Percentiles rank a stretch among this genome's conserved stretches.
These are phyloP conservation scores for Brasenia schreberi DNA, from an alignment of 164 flowering plant genomes.

Conservation along the genomic window DNA sequence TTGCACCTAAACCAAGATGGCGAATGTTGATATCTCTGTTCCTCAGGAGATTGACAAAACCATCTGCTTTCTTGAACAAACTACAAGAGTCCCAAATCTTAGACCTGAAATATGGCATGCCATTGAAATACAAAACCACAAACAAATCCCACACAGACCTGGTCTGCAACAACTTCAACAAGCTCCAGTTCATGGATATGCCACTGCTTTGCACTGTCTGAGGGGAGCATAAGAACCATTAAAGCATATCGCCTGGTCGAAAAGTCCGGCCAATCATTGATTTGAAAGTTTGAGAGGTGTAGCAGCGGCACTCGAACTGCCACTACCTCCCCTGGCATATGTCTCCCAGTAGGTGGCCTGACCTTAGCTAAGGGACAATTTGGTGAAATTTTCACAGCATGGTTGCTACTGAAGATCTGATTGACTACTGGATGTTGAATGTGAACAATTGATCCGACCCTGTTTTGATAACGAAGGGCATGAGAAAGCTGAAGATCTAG, in stretches of 20 bases:
- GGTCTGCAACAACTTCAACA: conserved; percentile 90
- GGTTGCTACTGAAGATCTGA: conserved; percentile 54
- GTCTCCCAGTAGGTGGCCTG: conserved; percentile 46
- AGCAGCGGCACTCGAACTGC: conserved; percentile 84
- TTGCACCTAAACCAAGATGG: too few relatives aligned
- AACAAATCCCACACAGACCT: conserved; percentile 23
- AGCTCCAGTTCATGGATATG: conserved; percentile 83
- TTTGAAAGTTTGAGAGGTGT: conserved; percentile 66
- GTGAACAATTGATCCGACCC: conserved; percentile 62
- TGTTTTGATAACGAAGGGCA: conserved; percentile 55
- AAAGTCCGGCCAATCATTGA: conserved; percentile 71
- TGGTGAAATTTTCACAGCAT: conserved; percentile 61
- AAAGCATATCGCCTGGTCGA: conserved; percentile 67
- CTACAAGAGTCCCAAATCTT: too few relatives aligned
- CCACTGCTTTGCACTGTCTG: conserved; percentile 79
- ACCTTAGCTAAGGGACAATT: conserved; percentile 60
- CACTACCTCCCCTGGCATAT: conserved; percentile 69
- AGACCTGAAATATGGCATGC: too few relatives aligned
- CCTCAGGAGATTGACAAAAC: too few relatives aligned
- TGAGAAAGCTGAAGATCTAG: conserved; percentile 76
- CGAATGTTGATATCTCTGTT: too few relatives aligned
- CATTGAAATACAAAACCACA: neutral
- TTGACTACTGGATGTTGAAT: conserved; percentile 61
- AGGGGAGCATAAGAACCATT: conserved; percentile 90
- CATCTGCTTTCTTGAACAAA: too few relatives aligned